Percentiles rank a stretch among this genome's conserved stretches.
Conservation (phyloP, 1,139 yeast genomes). For the Scheffersomyces segobiensis region DNA sequence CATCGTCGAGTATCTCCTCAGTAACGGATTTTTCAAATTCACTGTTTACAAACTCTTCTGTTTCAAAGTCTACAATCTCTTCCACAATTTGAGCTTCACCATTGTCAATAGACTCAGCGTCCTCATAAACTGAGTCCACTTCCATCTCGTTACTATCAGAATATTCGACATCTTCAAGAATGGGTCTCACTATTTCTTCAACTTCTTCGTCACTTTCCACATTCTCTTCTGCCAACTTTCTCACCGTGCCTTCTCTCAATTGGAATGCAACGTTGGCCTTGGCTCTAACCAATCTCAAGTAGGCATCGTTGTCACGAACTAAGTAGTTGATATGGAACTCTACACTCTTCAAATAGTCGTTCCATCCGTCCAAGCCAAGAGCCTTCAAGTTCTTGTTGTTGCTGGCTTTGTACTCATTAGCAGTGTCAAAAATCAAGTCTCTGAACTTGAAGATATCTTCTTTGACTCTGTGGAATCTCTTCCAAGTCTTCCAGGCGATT, state of each 20-base stretch:
- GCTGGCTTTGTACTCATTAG: slow-evolving; percentile 33
- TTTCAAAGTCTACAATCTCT: not conserved
- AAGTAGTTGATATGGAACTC: slow-evolving; percentile 62
- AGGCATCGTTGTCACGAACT: slow-evolving; percentile 69
- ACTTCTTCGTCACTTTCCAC: not conserved
- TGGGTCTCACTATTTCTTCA: not conserved
- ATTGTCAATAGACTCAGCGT: not conserved
- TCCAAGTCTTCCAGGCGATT: slow-evolving; percentile 66
- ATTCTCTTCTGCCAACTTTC: slow-evolving; percentile 1
- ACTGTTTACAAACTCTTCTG: not conserved
- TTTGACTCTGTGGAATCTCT: slow-evolving; percentile 59
- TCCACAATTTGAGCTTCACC: not conserved
- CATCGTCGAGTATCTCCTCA: not conserved
- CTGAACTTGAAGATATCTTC: slow-evolving; percentile 55
- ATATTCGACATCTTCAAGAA: not conserved
- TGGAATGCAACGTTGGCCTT: slow-evolving; percentile 83
- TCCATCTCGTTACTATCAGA: not conserved
- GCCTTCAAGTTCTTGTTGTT: slow-evolving; percentile 12
- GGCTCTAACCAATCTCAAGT: slow-evolving; percentile 71
- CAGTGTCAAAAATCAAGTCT: slow-evolving; percentile 53
- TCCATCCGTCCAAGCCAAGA: slow-evolving; percentile 49
- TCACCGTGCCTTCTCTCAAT: slow-evolving; percentile 51
- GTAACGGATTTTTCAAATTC: not conserved
- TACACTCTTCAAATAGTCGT: slow-evolving; percentile 53
- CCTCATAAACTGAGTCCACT: not conserved